Base-by-base conservation (phyloP, 169 alveolate species). In the Miamiensis avidus region DNA sequence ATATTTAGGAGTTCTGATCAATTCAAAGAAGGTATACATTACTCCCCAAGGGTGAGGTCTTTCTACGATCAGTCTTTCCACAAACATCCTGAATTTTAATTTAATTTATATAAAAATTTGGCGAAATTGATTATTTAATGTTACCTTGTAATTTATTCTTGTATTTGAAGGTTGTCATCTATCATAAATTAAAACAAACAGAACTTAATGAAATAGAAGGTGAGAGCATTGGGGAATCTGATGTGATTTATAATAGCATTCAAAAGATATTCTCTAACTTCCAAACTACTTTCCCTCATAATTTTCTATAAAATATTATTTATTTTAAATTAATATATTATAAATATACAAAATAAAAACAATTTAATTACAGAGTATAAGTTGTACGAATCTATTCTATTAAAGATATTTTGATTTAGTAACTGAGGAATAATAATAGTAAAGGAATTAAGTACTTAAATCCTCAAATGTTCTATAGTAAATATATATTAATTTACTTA, bases 21-120 rank as follows among this genome's bases (percentile, higher is more conserved):
- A 96, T 91, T 98, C 99, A 75, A 98, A 92, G 89, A 98, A 98
- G 34, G 99, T 97, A 81, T 97, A 94, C 85, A 95, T 88, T 31
- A 99, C 91, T 29, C 99, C 99, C 99, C 99, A 99, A 34, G 99
- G 99, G 65, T 98, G 98, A 29, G 99, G 99, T 31, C 98, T 93
- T 82, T 98, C 98, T 0, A 96, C 98, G 75, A 97, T 91, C 27
- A 97, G 88, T 78, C 99, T 93, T 93, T 98, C 99, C 78, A 98
- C 85, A 27, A 98, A 91, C 76, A 98, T 98, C n/a, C 93, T 84
- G 75, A 20, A 30, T 16, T 33, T 49, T 15, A 1, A 76, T 65
- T 26, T 78, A 64, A 75, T 69, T 1, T n/a, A n/a, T n/a, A n/a
- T n/a, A n/a, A n/a, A n/a, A n/a, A n/a, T n/a, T n/a, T n/a, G n/a